Base-by-base conservation (phyloP, 345 rosid genomes). In the Eucalyptus melliodora region DNA sequence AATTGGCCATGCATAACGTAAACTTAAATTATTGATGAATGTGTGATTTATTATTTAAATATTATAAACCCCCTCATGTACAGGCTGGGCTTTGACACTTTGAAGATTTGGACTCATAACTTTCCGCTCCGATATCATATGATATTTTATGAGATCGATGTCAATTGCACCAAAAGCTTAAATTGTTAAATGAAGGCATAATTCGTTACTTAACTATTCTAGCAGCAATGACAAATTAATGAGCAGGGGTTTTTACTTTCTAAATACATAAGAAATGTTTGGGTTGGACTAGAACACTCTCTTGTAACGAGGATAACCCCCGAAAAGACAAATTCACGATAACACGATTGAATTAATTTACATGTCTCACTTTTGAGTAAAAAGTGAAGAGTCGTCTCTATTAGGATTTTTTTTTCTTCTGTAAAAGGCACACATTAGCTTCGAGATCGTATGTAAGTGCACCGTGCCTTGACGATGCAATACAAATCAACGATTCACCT, bases 131-230 rank as follows among this genome's bases (percentile, higher is more conserved):
- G 1, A 6, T 62, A 13, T 0, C 16, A 13, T 6, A 62, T 62
- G 1, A 62, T 9, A 62, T 26, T 62, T 30, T 62, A 3, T 62
- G 9, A 14, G 8, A 65, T 7, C 2, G 4, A 2, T 65, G 19
- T 2, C 2, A 65, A 65, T 12, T 65, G 3, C 16, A 6, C 16
- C 5, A 65, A 65, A n/a, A 65, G 3, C 4, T 65, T n/a, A 65
- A n/a, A 3, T 31, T 65, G 17, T 65, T 65, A 65, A 3, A 15
- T 30, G 0, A 6, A 30, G 0, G 37, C 10, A 1, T 65, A 0
- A n/a, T n/a, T 65, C 1, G 1, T 65, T n/a, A n/a, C 34, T 15
- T 14, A n/a, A 15, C 16, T 14, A 30, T 65, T 65, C 3, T 15
- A 65, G 5, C 10, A n/a, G 4, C 15, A n/a, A 65, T n/a, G 19